These are phyloP conservation scores for Arbutus unedo DNA, from an alignment of 148 eudicot species.

Conservation along the genomic window DNA sequence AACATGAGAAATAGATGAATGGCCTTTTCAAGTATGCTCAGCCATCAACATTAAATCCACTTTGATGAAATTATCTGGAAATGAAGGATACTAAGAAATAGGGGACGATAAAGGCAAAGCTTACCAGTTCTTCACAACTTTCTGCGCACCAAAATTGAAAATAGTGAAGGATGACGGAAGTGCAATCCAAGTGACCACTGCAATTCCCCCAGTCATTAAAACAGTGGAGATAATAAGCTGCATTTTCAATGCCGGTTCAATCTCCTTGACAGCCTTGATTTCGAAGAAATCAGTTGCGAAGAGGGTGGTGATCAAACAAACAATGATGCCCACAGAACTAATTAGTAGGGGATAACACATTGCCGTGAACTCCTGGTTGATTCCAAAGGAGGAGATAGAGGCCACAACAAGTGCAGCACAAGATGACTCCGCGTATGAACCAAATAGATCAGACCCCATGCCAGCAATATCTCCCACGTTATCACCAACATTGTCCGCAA, in stretches of 20 bases:
- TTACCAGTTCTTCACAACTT: slow-evolving; percentile 77
- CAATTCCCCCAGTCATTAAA: slow-evolving; percentile 74
- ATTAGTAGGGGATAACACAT: slow-evolving; percentile 58
- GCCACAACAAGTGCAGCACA: slow-evolving; percentile 72
- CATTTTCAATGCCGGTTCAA: slow-evolving; percentile 72
- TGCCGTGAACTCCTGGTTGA: slow-evolving; percentile 53
- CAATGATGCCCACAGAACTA: slow-evolving; percentile 60
- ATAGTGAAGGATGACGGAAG: slow-evolving; percentile 82
- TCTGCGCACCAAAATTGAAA: slow-evolving; percentile 72
- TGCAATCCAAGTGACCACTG: slow-evolving; percentile 55
- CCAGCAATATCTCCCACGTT: slow-evolving; percentile 81
- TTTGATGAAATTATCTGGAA: neutral
- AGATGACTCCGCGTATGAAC: slow-evolving; percentile 61
- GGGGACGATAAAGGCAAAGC: slow-evolving; percentile 9
- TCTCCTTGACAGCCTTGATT: slow-evolving; percentile 65
- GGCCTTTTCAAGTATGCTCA: slow-evolving; percentile 9
- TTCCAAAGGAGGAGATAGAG: slow-evolving; percentile 66
- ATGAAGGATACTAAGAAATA: neutral
- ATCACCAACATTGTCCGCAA: slow-evolving; percentile 81
- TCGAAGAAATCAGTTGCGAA: slow-evolving; percentile 80
- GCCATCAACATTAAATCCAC: slow-evolving; percentile 20
- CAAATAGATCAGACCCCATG: slow-evolving; percentile 79
- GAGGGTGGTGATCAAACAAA: slow-evolving; percentile 67
- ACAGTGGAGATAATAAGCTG: slow-evolving; percentile 79
- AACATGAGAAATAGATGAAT: neutral